phyloP scores from a whole-genome alignment of 1,284 basidiomycete genomes.

The Boletellus dicymbophilus region DNA sequence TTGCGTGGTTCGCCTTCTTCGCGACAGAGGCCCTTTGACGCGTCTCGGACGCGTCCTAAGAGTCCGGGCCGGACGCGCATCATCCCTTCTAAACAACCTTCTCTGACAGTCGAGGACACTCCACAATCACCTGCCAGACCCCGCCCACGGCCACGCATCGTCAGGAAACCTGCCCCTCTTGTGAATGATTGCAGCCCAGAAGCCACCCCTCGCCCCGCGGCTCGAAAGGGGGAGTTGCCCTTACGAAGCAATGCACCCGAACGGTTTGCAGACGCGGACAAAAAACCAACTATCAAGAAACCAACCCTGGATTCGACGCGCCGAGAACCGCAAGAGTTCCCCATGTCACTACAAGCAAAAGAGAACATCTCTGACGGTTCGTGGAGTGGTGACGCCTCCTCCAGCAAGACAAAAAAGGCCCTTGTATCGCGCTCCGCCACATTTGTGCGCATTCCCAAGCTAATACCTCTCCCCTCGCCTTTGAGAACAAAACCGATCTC shows the following conservation, averaged over 20 bases:
- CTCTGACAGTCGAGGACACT: not conserved
- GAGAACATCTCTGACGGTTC: conserved; percentile 21
- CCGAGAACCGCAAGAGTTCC: conserved; percentile 26
- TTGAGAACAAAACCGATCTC: conserved; percentile 9
- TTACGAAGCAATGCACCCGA: conserved; percentile 10
- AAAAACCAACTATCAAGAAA: conserved; percentile 10
- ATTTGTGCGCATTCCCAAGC: not conserved
- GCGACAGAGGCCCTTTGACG: not conserved
- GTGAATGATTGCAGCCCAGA: conserved; percentile 13
- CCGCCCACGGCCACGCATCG: conserved; percentile 11
- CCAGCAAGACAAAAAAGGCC: conserved; percentile 16
- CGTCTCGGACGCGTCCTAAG: conserved; percentile 1
- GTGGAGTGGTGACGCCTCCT: conserved; percentile 13
- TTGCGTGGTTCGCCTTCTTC: not conserved
- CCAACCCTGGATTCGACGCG: conserved; percentile 1
- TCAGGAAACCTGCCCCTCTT: conserved; percentile 1
- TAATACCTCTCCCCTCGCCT: conserved; percentile 26
- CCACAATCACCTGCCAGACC: conserved; percentile 2
- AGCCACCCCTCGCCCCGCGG: conserved; percentile 16
- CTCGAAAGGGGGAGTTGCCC: conserved; percentile 1
- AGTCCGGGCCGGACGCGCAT: not conserved
- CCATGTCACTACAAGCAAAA: conserved; percentile 23
- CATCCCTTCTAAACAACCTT: conserved; percentile 4
- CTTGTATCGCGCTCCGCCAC: conserved; percentile 8
- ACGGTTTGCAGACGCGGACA: not conserved